phyloP scores from a whole-genome alignment of 1,139 yeast genomes.

The Diutina scorzettiae region DNA sequence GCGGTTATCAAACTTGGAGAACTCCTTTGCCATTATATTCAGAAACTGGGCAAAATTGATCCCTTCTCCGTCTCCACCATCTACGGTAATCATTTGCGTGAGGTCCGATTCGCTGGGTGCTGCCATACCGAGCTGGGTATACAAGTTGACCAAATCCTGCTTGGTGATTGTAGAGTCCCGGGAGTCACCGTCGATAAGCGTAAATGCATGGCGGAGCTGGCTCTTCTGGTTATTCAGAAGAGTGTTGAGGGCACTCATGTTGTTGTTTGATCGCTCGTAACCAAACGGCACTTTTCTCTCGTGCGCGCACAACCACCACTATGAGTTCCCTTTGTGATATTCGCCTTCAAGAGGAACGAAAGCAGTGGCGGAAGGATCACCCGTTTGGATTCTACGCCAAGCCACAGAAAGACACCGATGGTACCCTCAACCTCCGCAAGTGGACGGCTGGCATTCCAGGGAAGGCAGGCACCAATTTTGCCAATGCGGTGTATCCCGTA shows the following conservation, averaged over 20 bases:
- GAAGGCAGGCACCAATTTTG: conserved; percentile 77
- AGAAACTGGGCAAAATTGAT: conserved; percentile 62
- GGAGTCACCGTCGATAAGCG: conserved; percentile 68
- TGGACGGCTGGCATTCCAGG: conserved; percentile 99
- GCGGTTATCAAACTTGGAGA: conserved; percentile 47
- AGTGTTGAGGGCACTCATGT: conserved; percentile 24
- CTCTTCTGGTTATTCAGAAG: conserved; percentile 30
- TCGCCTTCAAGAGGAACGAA: conserved; percentile 78
- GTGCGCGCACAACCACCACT: conserved; percentile 1
- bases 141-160: conserved; percentile 46
- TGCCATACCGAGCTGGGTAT: conserved; percentile 35
- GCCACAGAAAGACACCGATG: conserved; percentile 68
- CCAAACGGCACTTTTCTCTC: no score
- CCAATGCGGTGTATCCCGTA: conserved; percentile 79
- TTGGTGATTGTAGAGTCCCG: conserved; percentile 57
- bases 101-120: conserved; percentile 33
- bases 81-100: conserved; percentile 30
- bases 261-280: neutral
- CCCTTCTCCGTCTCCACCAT: conserved; percentile 16
- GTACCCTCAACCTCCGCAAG: conserved; percentile 67
- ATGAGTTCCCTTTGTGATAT: conserved; percentile 58
- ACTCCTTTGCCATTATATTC: conserved; percentile 50
- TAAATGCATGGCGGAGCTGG: conserved; percentile 36
- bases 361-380: conserved; percentile 97
- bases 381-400: conserved; percentile 96